Evolutionary conservation across 2,329 filamentous ascomycete species (phyloP).

Genomic region (Rugonectria rugulosa): DNA sequence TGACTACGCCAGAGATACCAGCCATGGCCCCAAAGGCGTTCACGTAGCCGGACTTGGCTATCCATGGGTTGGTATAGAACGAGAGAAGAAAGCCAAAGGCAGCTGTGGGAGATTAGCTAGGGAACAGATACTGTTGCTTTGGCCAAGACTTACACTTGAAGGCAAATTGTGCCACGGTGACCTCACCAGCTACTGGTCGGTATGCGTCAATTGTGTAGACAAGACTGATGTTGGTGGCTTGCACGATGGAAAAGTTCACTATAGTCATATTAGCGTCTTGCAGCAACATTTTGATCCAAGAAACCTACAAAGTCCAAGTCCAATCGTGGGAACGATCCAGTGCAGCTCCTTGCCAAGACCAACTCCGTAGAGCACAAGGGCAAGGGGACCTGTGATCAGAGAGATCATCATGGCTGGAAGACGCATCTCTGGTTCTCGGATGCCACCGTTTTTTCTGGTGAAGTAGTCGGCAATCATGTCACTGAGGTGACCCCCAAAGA

Average conservation of each 20-base stretch:
- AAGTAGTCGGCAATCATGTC: slow-evolving; percentile 46
- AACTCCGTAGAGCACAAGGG: slow-evolving; percentile 23
- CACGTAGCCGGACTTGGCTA: slow-evolving; percentile 54
- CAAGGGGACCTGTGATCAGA: slow-evolving; percentile 17
- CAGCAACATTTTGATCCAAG: not conserved
- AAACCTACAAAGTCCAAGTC: slow-evolving; percentile 48
- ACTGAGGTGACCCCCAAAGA: slow-evolving; percentile 45
- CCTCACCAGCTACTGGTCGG: slow-evolving; percentile 27
- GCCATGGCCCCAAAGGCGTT: slow-evolving; percentile 61
- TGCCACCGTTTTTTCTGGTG: slow-evolving; percentile 44
- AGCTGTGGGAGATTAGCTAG: slow-evolving; percentile 27
- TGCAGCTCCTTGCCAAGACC: slow-evolving; percentile 27
- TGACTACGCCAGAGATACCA: slow-evolving; percentile 53
- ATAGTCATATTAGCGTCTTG: slow-evolving; percentile 41
- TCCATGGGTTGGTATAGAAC: slow-evolving; percentile 66
- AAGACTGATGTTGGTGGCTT: slow-evolving; percentile 29
- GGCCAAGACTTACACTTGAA: slow-evolving; percentile 51
- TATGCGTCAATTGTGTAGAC: slow-evolving; percentile 33
- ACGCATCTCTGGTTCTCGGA: slow-evolving; percentile 50
- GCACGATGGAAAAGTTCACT: slow-evolving; percentile 30
- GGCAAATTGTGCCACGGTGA: slow-evolving; percentile 42
- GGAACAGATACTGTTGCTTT: not conserved
- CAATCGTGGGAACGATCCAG: slow-evolving; percentile 31
- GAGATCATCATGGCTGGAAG: slow-evolving; percentile 49
- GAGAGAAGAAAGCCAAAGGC: slow-evolving; percentile 63